Evolutionary conservation across 768 basidiomycete species (phyloP).

Genomic region (Solioccasus polychromus): DNA sequence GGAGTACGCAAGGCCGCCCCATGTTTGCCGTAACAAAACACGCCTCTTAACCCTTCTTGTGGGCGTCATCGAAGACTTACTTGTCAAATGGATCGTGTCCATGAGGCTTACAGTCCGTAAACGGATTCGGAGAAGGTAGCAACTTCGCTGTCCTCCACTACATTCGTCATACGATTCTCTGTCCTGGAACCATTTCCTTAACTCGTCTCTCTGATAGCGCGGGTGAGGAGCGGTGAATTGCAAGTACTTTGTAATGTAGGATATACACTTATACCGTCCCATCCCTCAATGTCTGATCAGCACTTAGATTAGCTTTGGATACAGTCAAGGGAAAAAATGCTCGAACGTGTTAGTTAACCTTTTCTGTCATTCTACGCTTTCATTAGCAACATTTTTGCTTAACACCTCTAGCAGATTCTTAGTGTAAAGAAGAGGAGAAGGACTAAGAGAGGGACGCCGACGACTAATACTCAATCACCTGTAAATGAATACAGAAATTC

Average conservation of each 20-base stretch:
- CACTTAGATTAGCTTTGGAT: not conserved
- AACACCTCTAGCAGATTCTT: not conserved
- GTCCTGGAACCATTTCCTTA: no score
- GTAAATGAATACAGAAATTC: no score
- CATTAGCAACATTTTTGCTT: not conserved
- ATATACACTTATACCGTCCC: not conserved
- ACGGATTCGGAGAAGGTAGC: no score
- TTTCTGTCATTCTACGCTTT: not conserved
- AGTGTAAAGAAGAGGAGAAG: not conserved
- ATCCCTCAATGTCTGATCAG: not conserved
- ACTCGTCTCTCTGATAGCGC: no score
- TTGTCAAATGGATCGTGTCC: no score
- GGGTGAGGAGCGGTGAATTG: not conserved
- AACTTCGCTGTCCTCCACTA: no score
- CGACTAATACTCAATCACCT: no score
- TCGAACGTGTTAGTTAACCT: not conserved
- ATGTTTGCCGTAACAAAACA: not conserved
- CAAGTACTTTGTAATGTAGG: not conserved
- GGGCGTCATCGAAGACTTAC: no score
- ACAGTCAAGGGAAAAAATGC: not conserved
- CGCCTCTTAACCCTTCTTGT: no score
- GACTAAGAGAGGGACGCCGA: not conserved
- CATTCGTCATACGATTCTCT: not conserved
- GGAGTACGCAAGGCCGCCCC: not conserved
- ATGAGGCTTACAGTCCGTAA: no score